Evolutionary conservation across 805 yeast species (phyloP), one percentile per base, ranked within the genome.

Genomic region (Ogataea trehaloabstinens): DNA sequence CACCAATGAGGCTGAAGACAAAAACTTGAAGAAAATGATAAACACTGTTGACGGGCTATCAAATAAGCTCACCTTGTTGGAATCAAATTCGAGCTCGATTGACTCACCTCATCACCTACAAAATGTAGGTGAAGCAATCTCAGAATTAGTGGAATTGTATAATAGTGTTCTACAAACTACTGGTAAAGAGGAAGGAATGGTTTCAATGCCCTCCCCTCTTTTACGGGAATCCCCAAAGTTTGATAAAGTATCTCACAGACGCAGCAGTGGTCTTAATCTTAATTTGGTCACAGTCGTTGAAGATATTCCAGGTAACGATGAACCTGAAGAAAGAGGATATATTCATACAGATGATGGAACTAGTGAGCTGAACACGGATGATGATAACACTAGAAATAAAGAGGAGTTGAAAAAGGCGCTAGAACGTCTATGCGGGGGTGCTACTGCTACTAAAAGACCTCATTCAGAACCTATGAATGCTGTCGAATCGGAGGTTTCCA

Each of bases 251-350:
- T 42, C 49, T 17, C 46, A 46, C 22, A 41, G 64, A 28, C 42
- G 49, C 18, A 56, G 62, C 34, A 60, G 61, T 40, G 65, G 65
- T 2, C 42, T 59, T 19, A 52, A 51, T 19, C 51, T 60, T 41
- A 55, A 58, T 30, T 38, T 60, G 24, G 46, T 60, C 25, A 46
- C 49, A 2, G 52, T 46, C 13, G 44, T 44, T 24, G 47, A 46
- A 37, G 52, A 48, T 20, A 38, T 28, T 8, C 12, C 40, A 3
- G 40, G 21, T 5, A 8, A 30, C n/a, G 17, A 24, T 11, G 29
- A 24, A 12, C n/a, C 31, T 11, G 45, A 37, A 16, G 17, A 24
- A 8, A 34, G 34, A n/a, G 31, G 27, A 21, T 12, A 45, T 20
- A 43, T 46, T 10, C 48, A 46, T 24, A 38, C 51, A 3, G 51